A percentile compares a stretch with the other conserved stretches of the same genome.
Evolutionary conservation across 1,284 basidiomycete species (phyloP).

Genomic region (Ceratobasidium sp.): DNA sequence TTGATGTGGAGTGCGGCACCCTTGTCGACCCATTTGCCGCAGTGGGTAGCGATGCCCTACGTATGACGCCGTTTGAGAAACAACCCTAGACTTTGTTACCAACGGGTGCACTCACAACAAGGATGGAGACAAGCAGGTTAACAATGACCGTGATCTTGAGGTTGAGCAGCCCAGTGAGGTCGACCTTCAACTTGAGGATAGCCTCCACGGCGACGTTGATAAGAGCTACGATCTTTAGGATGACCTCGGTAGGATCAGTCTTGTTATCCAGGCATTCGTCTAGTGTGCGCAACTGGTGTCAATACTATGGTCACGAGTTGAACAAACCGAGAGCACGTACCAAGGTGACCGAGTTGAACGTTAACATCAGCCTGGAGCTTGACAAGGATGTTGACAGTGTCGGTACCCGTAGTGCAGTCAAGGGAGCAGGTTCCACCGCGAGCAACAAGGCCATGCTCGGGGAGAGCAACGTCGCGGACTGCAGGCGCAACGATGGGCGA

Average conservation of each 20-base stretch:
- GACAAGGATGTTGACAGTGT: slow-evolving; percentile 26
- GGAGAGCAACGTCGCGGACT: slow-evolving; percentile 14
- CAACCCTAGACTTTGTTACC: neutral
- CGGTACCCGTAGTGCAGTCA: slow-evolving; percentile 20
- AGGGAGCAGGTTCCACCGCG: slow-evolving; percentile 32
- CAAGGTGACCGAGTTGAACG: slow-evolving; percentile 25
- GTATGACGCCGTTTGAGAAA: neutral
- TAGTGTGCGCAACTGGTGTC: neutral
- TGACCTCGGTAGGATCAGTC: slow-evolving; percentile 7
- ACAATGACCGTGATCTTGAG: slow-evolving; percentile 35
- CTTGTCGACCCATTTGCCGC: slow-evolving; percentile 42
- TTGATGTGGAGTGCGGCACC: slow-evolving; percentile 27
- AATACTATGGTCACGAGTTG: neutral
- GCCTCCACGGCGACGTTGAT: slow-evolving; percentile 19
- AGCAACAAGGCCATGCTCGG: slow-evolving; percentile 33
- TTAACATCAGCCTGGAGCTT: slow-evolving; percentile 26
- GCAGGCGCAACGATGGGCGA: slow-evolving; percentile 21
- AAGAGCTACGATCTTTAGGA: slow-evolving; percentile 35
- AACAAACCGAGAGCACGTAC: slow-evolving; percentile 1
- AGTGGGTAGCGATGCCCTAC: slow-evolving; percentile 37
- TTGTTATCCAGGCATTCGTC: slow-evolving; percentile 36
- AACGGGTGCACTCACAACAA: slow-evolving; percentile 15
- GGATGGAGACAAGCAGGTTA: slow-evolving; percentile 35
- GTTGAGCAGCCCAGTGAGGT: slow-evolving; percentile 43
- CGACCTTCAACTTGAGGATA: slow-evolving; percentile 35